Conservation (phyloP, 108 stramenopile genomes). For the Nitzschia sp. region DNA sequence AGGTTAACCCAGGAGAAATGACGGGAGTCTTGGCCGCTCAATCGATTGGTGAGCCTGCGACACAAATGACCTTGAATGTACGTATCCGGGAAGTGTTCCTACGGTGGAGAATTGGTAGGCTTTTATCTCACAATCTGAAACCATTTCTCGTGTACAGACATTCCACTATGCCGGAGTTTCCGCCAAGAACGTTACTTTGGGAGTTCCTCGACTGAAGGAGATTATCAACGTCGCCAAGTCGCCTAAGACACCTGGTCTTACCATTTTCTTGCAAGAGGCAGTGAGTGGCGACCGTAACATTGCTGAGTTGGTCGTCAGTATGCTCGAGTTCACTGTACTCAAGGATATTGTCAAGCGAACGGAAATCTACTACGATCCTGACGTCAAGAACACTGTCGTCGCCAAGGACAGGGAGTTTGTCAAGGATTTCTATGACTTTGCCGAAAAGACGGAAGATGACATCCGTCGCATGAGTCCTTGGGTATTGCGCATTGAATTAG, state of each 20-base stretch:
- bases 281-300: slow-evolving; percentile 79
- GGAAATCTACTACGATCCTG: slow-evolving; percentile 97
- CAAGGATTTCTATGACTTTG: slow-evolving; percentile 87
- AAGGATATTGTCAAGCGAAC: slow-evolving; percentile 88
- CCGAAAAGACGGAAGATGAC: slow-evolving; percentile 82
- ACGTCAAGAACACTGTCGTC: slow-evolving; percentile 88
- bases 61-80: slow-evolving; percentile 98
- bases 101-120: too few relatives aligned
- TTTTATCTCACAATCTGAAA: too few relatives aligned
- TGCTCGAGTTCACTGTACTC: slow-evolving; percentile 93
- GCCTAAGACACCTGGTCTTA: slow-evolving; percentile 93
- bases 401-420: slow-evolving; percentile 90
- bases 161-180: slow-evolving; percentile 98
- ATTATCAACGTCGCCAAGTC: slow-evolving; percentile 97
- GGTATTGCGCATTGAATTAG: slow-evolving; percentile 95
- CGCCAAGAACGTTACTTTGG: slow-evolving; percentile 98
- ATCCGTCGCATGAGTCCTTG: slow-evolving; percentile 89
- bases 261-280: slow-evolving; percentile 83
- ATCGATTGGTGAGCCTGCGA: slow-evolving; percentile 98
- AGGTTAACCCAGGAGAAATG: slow-evolving; percentile 97
- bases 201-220: slow-evolving; percentile 97
- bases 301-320: slow-evolving; percentile 78
- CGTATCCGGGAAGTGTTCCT: slow-evolving; percentile 14
- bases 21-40: slow-evolving; percentile 98
- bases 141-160: too few relatives aligned